Percentiles rank a stretch among this genome's conserved stretches.
Evolutionary conservation across 2,329 filamentous ascomycete genomes (phyloP).

Genomic region (Coniella vitis): DNA sequence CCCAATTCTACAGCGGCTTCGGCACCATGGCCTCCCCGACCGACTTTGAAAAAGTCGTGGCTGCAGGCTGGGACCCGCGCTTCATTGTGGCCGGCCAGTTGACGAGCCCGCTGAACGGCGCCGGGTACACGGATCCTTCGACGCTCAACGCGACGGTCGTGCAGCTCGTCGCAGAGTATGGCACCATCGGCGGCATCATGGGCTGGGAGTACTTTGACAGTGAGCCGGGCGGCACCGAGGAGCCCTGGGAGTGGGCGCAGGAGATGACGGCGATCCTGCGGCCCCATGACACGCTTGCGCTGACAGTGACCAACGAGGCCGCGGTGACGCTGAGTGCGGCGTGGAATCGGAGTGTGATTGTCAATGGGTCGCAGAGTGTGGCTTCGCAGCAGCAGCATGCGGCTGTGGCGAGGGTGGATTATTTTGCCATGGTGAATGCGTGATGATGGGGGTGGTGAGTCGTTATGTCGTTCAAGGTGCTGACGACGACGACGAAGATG

Average conservation of each 20-base stretch:
- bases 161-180: slow-evolving; percentile 43
- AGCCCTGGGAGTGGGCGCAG: slow-evolving; percentile 73
- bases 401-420: slow-evolving; percentile 19
- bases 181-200: slow-evolving; percentile 78
- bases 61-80: slow-evolving; percentile 62
- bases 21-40: slow-evolving; percentile 45
- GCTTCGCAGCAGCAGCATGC: not conserved
- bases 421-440: slow-evolving; percentile 23
- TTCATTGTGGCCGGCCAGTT: slow-evolving; percentile 76
- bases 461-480: too few species aligned
- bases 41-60: slow-evolving; percentile 45
- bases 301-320: slow-evolving; percentile 19
- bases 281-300: slow-evolving; percentile 17
- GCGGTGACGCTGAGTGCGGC: slow-evolving; percentile 18
- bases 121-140: slow-evolving; percentile 42
- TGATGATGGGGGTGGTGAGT: slow-evolving; percentile 3
- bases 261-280: slow-evolving; percentile 49
- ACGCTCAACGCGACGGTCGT: slow-evolving; percentile 38
- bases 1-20: slow-evolving; percentile 92
- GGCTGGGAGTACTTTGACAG: slow-evolving; percentile 95
- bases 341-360: slow-evolving; percentile 19
- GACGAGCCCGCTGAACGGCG: slow-evolving; percentile 69
- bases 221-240: slow-evolving; percentile 52
- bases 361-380: not conserved
- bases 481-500: too few species aligned